Conservation (phyloP, 768 basidiomycete species). For the Kwoniella dendrophila region DNA sequence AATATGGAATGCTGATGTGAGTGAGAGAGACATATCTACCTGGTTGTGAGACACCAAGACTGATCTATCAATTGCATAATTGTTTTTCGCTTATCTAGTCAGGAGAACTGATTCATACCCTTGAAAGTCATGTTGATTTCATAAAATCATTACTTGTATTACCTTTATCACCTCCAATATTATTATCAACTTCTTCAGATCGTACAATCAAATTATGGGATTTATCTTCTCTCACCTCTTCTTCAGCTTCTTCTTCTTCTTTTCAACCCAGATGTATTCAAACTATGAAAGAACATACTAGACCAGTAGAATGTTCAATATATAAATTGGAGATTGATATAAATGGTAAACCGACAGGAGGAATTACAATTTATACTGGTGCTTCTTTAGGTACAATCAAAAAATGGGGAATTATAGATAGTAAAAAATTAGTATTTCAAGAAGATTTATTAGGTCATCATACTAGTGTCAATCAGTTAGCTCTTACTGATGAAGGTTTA, state of each 20-base stretch:
- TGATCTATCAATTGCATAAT: not conserved
- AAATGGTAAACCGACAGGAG: slow-evolving; percentile 17
- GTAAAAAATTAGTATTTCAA: slow-evolving; percentile 10
- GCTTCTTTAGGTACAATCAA: slow-evolving; percentile 92
- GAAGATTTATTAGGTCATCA: slow-evolving; percentile 71
- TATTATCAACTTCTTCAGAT: slow-evolving; percentile 88
- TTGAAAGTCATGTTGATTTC: slow-evolving; percentile 82
- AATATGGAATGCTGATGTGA: slow-evolving; percentile 78
- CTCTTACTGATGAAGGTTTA: slow-evolving; percentile 68
- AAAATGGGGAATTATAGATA: slow-evolving; percentile 63
- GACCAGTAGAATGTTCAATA: slow-evolving; percentile 80
- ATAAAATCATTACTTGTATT: slow-evolving; percentile 80
- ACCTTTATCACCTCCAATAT: slow-evolving; percentile 60
- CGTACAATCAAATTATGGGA: slow-evolving; percentile 86
- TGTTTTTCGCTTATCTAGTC: slow-evolving; percentile 60
- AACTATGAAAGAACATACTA: slow-evolving; percentile 78
- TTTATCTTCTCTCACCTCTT: slow-evolving; percentile 47
- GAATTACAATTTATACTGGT: slow-evolving; percentile 68
- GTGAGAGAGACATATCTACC: slow-evolving; percentile 31
- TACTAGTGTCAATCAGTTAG: slow-evolving; percentile 77
- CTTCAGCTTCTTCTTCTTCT: not conserved
- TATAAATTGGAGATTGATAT: slow-evolving; percentile 59
- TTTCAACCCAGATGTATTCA: slow-evolving; percentile 59
- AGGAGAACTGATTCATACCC: slow-evolving; percentile 69
- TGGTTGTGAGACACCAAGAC: not conserved